These are phyloP conservation scores for Nakataea oryzae DNA, from an alignment of 2,329 filamentous ascomycete genomes.

Conservation along the genomic window DNA sequence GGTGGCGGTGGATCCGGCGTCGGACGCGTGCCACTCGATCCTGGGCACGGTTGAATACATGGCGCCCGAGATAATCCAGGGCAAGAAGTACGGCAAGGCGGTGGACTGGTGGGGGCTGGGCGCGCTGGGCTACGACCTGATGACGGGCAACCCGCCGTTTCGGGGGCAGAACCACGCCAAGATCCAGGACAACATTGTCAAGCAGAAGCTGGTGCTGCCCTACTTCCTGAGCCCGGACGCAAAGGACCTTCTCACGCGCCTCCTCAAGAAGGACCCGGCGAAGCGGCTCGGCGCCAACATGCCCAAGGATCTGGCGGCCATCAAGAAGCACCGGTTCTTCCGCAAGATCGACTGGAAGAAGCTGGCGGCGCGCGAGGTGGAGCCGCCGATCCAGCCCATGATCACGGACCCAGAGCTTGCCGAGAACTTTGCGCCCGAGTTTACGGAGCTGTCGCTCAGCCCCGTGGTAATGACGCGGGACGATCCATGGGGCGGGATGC, in stretches of 20 bases:
- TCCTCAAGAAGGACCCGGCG: constrained; percentile 82
- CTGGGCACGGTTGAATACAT: constrained; percentile 97
- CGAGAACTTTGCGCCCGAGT: constrained; percentile 92
- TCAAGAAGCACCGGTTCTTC: constrained; percentile 95
- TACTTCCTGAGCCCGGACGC: constrained; percentile 88
- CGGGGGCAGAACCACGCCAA: constrained; percentile 84
- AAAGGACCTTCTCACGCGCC: constrained; percentile 82
- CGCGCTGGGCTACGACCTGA: constrained; percentile 80
- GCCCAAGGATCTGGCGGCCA: constrained; percentile 73
- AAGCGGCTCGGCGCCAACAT: constrained; percentile 85
- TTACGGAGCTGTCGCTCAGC: constrained; percentile 76
- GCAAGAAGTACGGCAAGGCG: constrained; percentile 81
- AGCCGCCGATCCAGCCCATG: constrained; percentile 82
- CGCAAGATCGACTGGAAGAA: constrained; percentile 91
- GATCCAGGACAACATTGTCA: constrained; percentile 91
- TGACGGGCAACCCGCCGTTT: constrained; percentile 89
- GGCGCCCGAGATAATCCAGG: constrained; percentile 89
- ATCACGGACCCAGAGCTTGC: constrained; percentile 93
- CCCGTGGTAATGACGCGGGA: constrained; percentile 46
- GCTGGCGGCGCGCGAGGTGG: constrained; percentile 69
- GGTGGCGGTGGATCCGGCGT: constrained; percentile 62
- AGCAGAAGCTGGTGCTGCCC: constrained; percentile 79
- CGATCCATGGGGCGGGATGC: constrained; percentile 11
- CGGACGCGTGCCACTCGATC: constrained; percentile 69
- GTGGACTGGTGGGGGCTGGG: constrained; percentile 99